Evolutionary conservation across 768 basidiomycete species (phyloP), one percentile per base, ranked within the genome.

Genomic region (Lyophyllum decastes): DNA sequence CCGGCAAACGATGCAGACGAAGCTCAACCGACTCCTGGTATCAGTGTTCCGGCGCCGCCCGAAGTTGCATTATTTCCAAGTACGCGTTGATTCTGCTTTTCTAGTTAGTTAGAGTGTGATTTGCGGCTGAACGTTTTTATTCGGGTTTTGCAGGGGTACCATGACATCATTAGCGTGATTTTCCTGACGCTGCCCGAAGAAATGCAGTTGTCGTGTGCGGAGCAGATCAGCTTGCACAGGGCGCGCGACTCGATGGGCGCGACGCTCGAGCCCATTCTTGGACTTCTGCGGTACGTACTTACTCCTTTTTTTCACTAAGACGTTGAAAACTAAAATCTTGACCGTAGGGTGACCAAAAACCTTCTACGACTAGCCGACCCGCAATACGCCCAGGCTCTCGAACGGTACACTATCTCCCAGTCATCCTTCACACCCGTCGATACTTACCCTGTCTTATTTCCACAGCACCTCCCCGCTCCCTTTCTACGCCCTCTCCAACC

Each of bases 191-290:
- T 94, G 5, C 89, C 89, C 2, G 70, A 70, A 24, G 82, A 85
- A 44, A 63, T 84, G 22, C 88, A 82, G 44, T 69, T 87, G 0
- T 70, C 72, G 2, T 86, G 83, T 48, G 78, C 79, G 7, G 91
- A 94, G 73, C 86, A 90, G 63, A 64, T 94, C 33, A 92, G 90
- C 65, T 70, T 94, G 33, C 85, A 92, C 49, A 70, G 94, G 19
- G 77, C 95, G 5, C 78, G 95, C 54, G 95, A 98, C 71, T 87
- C 94, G 0, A 96, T 96, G 95, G 90, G 94, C 2, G 69, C 76
- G 8, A 88, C 86, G 14, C 78, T 98, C 25, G 93, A 94, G 56
- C 94, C 94, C 14, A 79, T 97, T 30, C 81, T 95, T 12, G 94
- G 93, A 10, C 73, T 93, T 25, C 69, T 97, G 45, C 80, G 89